Evolutionary conservation across 2,329 filamentous ascomycete species (phyloP).

Genomic region (Emericellopsis cladophorae): DNA sequence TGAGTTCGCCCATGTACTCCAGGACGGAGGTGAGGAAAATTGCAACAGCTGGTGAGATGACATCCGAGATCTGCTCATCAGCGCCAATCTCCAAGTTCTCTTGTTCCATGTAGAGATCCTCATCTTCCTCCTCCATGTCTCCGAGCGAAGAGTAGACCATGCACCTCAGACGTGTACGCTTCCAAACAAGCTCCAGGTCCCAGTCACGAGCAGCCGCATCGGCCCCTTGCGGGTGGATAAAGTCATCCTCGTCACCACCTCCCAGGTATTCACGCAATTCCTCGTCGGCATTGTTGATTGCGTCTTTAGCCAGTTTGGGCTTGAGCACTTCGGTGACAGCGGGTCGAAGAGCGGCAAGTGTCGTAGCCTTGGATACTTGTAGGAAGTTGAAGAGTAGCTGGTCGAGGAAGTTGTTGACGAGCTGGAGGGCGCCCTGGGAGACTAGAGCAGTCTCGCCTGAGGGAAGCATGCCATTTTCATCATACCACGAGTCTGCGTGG

Average conservation of each 20-base stretch:
- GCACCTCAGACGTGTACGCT: conserved; percentile 78
- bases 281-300: conserved; percentile 71
- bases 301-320: conserved; percentile 74
- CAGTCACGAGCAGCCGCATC: conserved; percentile 44
- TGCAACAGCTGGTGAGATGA: conserved; percentile 79
- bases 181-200: conserved; percentile 91
- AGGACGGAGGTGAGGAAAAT: conserved; percentile 94
- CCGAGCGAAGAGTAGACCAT: conserved; percentile 98
- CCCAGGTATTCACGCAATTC: conserved; percentile 82
- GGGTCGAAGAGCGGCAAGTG: conserved; percentile 60
- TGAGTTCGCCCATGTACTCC: conserved; percentile 87
- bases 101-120: conserved; percentile 76
- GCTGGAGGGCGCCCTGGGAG: conserved; percentile 56
- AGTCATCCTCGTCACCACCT: conserved; percentile 62
- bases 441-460: conserved; percentile 60
- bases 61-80: conserved; percentile 47
- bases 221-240: conserved; percentile 39
- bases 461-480: conserved; percentile 53
- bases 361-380: conserved; percentile 65
- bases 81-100: conserved; percentile 54
- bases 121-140: conserved; percentile 95
- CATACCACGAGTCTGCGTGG: conserved; percentile 56
- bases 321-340: conserved; percentile 82
- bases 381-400: conserved; percentile 87
- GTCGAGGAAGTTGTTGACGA: conserved; percentile 88